These are phyloP conservation scores for Taphrina confusa DNA, from an alignment of 1,139 yeast species.

Conservation along the genomic window DNA sequence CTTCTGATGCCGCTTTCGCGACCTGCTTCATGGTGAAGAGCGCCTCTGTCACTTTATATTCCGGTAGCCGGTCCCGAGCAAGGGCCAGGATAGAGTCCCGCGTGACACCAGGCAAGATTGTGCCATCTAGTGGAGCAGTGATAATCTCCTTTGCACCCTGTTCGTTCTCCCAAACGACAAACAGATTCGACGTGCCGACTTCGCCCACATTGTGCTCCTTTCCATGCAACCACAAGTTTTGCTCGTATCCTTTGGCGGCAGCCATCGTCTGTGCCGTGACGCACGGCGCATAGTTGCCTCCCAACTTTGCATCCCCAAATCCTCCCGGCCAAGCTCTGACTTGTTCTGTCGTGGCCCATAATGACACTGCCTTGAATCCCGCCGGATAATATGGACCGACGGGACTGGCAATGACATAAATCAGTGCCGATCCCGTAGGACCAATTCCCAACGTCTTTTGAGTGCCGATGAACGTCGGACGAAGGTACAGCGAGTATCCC, in stretches of 20 bases:
- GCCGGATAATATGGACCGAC: conserved; percentile 90
- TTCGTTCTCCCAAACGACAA: conserved; percentile 72
- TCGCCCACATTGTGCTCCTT: conserved; percentile 87
- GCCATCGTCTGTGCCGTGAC: conserved; percentile 86
- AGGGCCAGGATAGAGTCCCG: conserved; percentile 82
- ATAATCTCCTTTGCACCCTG: conserved; percentile 87
- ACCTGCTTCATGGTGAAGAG: conserved; percentile 79
- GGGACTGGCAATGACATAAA: conserved; percentile 87
- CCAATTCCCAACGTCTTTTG: conserved; percentile 81
- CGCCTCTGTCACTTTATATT: conserved; percentile 79
- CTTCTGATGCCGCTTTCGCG: conserved; percentile 69
- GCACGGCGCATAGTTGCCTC: conserved; percentile 97
- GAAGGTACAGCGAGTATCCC: conserved; percentile 87
- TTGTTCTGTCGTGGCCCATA: conserved; percentile 92
- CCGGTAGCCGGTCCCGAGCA: conserved; percentile 65
- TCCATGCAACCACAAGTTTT: conserved; percentile 94
- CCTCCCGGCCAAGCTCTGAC: conserved; percentile 99
- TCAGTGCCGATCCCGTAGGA: conserved; percentile 73
- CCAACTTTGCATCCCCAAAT: conserved; percentile 90
- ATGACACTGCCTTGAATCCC: conserved; percentile 88
- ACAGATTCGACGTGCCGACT: conserved; percentile 96
- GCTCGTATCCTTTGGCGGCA: conserved; percentile 85
- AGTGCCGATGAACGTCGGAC: conserved; percentile 95
- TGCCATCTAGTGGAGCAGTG: conserved; percentile 96
- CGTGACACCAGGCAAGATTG: conserved; percentile 94